Conservation (phyloP, 805 yeast genomes). For the Wickerhamiella azymoides region DNA sequence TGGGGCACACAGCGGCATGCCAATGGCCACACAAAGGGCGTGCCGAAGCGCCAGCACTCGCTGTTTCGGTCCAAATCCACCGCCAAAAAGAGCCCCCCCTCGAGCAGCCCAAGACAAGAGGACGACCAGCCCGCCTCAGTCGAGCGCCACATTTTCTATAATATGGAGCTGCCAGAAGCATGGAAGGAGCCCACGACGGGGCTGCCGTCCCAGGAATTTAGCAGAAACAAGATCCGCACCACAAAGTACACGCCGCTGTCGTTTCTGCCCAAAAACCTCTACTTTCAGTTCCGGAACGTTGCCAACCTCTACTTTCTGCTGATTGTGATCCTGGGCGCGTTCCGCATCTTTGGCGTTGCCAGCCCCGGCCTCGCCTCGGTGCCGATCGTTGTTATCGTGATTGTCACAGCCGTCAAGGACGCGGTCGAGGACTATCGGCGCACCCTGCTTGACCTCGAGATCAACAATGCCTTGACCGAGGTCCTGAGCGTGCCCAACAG, state of each 20-base stretch:
- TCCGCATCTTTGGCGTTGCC: slow-evolving; percentile 59
- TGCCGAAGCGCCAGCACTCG: slow-evolving; percentile 28
- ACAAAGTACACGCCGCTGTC: slow-evolving; percentile 88
- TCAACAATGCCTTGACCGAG: slow-evolving; percentile 54
- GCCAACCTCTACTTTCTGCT: slow-evolving; percentile 82
- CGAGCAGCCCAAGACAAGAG: background rate
- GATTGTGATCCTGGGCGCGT: slow-evolving; percentile 62
- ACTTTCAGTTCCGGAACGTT: slow-evolving; percentile 68
- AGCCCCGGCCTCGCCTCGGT: slow-evolving; percentile 65
- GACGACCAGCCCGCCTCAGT: background rate
- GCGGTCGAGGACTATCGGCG: slow-evolving; percentile 67
- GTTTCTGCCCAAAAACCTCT: slow-evolving; percentile 74
- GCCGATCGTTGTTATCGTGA: slow-evolving; percentile 67
- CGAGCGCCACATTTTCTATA: slow-evolving; percentile 34
- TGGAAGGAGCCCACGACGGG: slow-evolving; percentile 45
- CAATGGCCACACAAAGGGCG: slow-evolving; percentile 59
- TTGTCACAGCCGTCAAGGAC: slow-evolving; percentile 60
- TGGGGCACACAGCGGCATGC: slow-evolving; percentile 85
- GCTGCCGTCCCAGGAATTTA: slow-evolving; percentile 45
- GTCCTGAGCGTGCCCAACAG: slow-evolving; percentile 43
- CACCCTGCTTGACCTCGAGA: slow-evolving; percentile 46
- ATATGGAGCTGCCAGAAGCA: slow-evolving; percentile 35
- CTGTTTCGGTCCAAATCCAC: slow-evolving; percentile 2
- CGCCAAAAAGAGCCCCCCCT: background rate
- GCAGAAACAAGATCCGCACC: slow-evolving; percentile 86